Conservation (phyloP, 2,329 filamentous ascomycete species). For the Atkinsonella texensis region DNA sequence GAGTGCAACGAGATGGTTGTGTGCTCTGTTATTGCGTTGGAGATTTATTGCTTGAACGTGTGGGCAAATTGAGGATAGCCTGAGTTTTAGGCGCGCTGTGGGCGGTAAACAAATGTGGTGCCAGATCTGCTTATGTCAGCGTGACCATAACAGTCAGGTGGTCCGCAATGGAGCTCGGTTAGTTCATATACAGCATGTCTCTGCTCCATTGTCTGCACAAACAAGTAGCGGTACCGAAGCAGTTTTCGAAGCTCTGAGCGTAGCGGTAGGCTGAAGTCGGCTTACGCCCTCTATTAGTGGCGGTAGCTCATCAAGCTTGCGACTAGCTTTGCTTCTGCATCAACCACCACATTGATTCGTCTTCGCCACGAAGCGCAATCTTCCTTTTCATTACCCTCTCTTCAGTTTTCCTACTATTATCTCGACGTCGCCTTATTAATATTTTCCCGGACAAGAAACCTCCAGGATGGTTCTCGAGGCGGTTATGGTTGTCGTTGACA, state of each 20-base stretch:
- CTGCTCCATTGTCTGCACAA: rapidly evolving
- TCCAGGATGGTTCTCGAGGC: slow-evolving; percentile 94
- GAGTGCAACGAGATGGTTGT: neutral
- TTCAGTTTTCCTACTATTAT: too few species aligned
- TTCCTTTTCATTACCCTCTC: neutral
- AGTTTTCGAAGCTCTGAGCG: neutral
- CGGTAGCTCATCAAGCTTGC: slow-evolving; percentile 5
- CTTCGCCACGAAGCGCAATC: neutral
- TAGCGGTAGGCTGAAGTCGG: slow-evolving; percentile 31
- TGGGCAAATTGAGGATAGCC: neutral
- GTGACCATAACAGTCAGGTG: neutral
- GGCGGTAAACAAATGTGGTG: slow-evolving; percentile 27
- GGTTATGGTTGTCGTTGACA: slow-evolving; percentile 99
- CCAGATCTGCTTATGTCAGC: slow-evolving; percentile 8
- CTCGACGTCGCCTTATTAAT: neutral
- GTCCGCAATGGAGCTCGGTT: neutral
- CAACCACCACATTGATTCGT: neutral
- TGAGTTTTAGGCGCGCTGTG: slow-evolving; percentile 7
- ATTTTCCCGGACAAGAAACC: slow-evolving; percentile 13
- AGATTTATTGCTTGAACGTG: neutral
- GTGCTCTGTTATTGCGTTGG: neutral
- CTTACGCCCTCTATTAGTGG: slow-evolving; percentile 23
- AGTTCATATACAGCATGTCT: slow-evolving; percentile 9
- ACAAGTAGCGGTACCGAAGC: slow-evolving; percentile 10
- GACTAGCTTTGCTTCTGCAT: slow-evolving; percentile 4